Conservation (phyloP, 345 rosid genomes). For the Triadica sebifera region DNA sequence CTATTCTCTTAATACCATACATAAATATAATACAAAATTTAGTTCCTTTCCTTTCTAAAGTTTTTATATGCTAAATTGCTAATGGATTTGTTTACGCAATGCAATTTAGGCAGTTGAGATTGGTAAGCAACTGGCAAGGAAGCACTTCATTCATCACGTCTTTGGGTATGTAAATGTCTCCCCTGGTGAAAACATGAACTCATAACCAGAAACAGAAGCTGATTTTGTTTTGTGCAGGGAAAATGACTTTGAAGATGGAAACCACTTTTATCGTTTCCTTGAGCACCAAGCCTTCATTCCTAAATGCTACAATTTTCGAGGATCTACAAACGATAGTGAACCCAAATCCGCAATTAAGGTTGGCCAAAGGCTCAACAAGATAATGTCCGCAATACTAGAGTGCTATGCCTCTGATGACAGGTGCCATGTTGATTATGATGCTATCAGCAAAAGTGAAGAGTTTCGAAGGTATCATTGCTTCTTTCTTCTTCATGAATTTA, state of each 20-base stretch:
- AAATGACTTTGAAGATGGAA: slow-evolving; percentile 82
- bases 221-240: slow-evolving; percentile 38
- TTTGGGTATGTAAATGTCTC: slow-evolving; percentile 55
- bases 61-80: not conserved
- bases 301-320: slow-evolving; percentile 62
- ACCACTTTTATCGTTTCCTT: slow-evolving; percentile 71
- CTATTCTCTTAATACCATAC: not conserved
- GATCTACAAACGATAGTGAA: slow-evolving; percentile 54
- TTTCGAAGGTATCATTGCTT: slow-evolving; percentile 59
- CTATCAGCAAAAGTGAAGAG: slow-evolving; percentile 69
- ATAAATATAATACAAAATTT: not conserved
- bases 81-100: not conserved
- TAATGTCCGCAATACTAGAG: slow-evolving; percentile 81
- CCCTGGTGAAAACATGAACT: not conserved
- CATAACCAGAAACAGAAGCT: not conserved
- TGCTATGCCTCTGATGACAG: slow-evolving; percentile 67
- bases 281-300: slow-evolving; percentile 77
- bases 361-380: slow-evolving; percentile 51
- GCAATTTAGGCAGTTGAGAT: slow-evolving; percentile 60
- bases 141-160: slow-evolving; percentile 84
- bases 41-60: not conserved
- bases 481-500: not conserved
- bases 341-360: slow-evolving; percentile 51
- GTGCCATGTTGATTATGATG: slow-evolving; percentile 54
- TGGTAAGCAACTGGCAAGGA: slow-evolving; percentile 66